Conservation (phyloP, 768 basidiomycete genomes). For the Auricularia heimuer region DNA sequence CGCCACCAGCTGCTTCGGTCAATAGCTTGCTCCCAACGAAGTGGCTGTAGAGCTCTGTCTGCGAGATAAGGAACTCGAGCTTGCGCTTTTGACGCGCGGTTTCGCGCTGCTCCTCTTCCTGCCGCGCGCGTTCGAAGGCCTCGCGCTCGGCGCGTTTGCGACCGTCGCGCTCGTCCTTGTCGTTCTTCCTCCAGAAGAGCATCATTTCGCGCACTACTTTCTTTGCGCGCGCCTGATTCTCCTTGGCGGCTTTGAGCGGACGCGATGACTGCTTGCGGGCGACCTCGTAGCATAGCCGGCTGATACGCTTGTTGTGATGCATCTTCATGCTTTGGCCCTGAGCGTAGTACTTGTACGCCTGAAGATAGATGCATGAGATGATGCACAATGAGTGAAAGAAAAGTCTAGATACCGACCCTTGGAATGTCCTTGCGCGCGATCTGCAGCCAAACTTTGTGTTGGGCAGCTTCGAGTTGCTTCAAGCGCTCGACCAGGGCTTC, state of each 20-base stretch:
- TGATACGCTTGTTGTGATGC: slow-evolving; percentile 65
- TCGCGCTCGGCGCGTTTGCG: slow-evolving; percentile 93
- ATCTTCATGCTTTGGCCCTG: slow-evolving; percentile 57
- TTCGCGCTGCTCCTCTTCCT: slow-evolving; percentile 91
- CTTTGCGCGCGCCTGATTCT: slow-evolving; percentile 75
- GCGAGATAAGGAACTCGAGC: slow-evolving; percentile 95
- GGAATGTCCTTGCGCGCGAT: slow-evolving; percentile 78
- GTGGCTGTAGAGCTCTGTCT: slow-evolving; percentile 97
- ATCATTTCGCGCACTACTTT: slow-evolving; percentile 93
- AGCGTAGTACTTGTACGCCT: slow-evolving; percentile 77
- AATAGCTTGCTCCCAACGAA: slow-evolving; percentile 97
- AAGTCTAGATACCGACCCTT: slow-evolving; percentile 39
- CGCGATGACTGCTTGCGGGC: slow-evolving; percentile 66
- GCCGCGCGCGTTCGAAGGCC: slow-evolving; percentile 73
- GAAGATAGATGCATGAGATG: slow-evolving; percentile 1
- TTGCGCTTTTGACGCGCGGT: slow-evolving; percentile 90
- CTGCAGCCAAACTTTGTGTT: slow-evolving; percentile 83
- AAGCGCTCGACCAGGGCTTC: slow-evolving; percentile 62
- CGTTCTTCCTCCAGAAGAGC: slow-evolving; percentile 95
- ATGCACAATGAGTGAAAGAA: not conserved
- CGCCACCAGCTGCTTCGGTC: slow-evolving; percentile 22
- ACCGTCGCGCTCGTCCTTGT: slow-evolving; percentile 89
- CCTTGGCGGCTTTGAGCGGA: slow-evolving; percentile 71
- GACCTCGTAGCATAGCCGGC: slow-evolving; percentile 60
- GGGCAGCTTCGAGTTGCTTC: slow-evolving; percentile 70